Conservation (phyloP, 2,329 filamentous ascomycete species). For the Clarireedia sp. region DNA sequence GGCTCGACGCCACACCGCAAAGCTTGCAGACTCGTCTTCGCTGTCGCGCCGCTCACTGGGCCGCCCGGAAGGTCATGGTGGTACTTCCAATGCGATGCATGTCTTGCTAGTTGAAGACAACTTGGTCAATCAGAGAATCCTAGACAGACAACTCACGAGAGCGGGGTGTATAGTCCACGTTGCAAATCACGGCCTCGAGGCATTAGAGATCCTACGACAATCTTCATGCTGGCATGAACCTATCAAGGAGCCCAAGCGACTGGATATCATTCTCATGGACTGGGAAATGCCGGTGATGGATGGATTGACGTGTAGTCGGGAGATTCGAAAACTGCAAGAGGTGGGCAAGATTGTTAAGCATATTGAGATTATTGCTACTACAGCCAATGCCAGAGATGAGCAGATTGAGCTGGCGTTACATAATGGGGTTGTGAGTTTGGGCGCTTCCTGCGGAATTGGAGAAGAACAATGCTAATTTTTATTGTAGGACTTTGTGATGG, state of each 20-base stretch:
- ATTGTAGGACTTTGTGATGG: slow-evolving; percentile 18
- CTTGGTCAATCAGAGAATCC: slow-evolving; percentile 50
- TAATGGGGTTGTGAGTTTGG: slow-evolving; percentile 8
- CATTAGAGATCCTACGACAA: slow-evolving; percentile 35
- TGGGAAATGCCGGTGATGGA: slow-evolving; percentile 72
- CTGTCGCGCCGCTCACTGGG: slow-evolving; percentile 30
- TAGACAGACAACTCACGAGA: slow-evolving; percentile 41
- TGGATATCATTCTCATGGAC: slow-evolving; percentile 65
- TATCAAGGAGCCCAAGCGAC: slow-evolving; percentile 26
- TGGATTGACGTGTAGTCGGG: slow-evolving; percentile 56
- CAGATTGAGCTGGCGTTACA: slow-evolving; percentile 14
- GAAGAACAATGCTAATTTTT: not conserved
- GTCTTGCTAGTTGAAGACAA: slow-evolving; percentile 55
- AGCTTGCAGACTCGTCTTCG: not conserved
- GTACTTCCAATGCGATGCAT: slow-evolving; percentile 44
- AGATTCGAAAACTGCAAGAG: slow-evolving; percentile 53
- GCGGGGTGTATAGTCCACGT: slow-evolving; percentile 37
- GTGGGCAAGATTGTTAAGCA: slow-evolving; percentile 43
- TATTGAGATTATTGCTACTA: slow-evolving; percentile 29
- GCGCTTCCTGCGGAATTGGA: not conserved
- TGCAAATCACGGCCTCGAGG: slow-evolving; percentile 51
- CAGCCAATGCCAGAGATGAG: slow-evolving; percentile 26
- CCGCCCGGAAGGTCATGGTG: slow-evolving; percentile 40
- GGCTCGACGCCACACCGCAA: slow-evolving; percentile 30
- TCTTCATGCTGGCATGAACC: slow-evolving; percentile 22